These are phyloP conservation scores for Trypanosoma rangeli DNA, from an alignment of 208 protist genomes.

Conservation along the genomic window DNA sequence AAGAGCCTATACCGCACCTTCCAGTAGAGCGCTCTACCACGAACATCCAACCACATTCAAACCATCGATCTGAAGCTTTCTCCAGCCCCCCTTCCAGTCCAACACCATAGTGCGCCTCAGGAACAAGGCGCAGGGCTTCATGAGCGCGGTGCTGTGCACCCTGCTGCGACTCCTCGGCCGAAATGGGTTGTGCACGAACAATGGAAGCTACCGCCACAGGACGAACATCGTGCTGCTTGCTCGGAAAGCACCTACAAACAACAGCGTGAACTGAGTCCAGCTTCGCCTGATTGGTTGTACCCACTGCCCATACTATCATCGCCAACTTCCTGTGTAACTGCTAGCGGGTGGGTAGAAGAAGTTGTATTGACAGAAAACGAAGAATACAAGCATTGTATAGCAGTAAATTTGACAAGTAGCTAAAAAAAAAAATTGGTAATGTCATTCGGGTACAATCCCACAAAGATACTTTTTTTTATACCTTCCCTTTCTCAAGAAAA, in stretches of 20 bases:
- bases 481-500: too few relatives aligned
- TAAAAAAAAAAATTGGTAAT: neutral
- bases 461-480: neutral
- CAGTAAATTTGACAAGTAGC: neutral
- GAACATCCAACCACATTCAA: conserved; percentile 86
- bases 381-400: neutral
- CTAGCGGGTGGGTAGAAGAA: neutral
- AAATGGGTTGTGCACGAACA: conserved; percentile 74
- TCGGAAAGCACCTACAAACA: conserved; percentile 62
- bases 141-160: conserved; percentile 55
- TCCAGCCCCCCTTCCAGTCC: conserved; percentile 80
- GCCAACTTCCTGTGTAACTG: neutral
- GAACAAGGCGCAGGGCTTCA: conserved; percentile 41
- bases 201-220: conserved; percentile 43
- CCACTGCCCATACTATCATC: conserved; percentile 63
- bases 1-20: conserved; percentile 60
- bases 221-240: conserved; percentile 41
- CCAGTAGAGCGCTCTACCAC: conserved; percentile 56
- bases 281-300: conserved; percentile 81
- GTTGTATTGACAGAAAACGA: neutral
- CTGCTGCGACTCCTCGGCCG: conserved; percentile 60
- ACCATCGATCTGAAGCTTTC: conserved; percentile 60
- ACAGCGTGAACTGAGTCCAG: conserved; percentile 40
- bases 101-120: conserved; percentile 68
- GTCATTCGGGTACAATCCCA: neutral